Base-by-base conservation (phyloP, 179 eudicot species). In the Corrigiola litoralis region DNA sequence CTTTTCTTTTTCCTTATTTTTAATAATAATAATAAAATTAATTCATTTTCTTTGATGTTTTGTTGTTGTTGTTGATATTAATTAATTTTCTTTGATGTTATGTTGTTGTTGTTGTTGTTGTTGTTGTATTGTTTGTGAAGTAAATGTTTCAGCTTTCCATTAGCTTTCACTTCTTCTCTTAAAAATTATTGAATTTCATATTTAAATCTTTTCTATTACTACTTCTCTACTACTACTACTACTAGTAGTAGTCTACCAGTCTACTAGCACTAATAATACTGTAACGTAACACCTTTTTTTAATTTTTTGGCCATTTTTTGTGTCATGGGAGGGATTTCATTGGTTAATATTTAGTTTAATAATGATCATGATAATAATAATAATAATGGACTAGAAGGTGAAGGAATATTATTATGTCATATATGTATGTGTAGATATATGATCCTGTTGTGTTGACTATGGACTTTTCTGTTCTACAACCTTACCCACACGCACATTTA, bases 1-100 rank as follows among this genome's bases (percentile, higher is more conserved):
- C 8, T 17, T 3, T 4, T 14, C 69, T 67, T 71, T 65, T 73
- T 77, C 73, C 61, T 61, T 57, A 65, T 74, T 61, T 69, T 69
- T 61, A 23, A 23, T 53, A 63, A 44, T 20, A 31, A n/a, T n/a
- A n/a, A n/a, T n/a, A n/a, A n/a, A n/a, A n/a, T n/a, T n/a, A n/a
- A n/a, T n/a, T 67, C 33, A 8, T 49, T 38, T 50, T n/a, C 13
- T 49, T 49, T 32, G 42, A 27, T 69, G 41, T 47, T 46, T 18
- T 21, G 20, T 61, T 50, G 62, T 69, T 41, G 48, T 50, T 60
- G 40, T 52, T 41, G 52, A 17, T 32, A 25, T 44, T 33, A 42
- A 29, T 18, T 25, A 7, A 3, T 29, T 54, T 17, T 31, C 5
- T 53, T 14, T 16, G 0, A 54, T 69, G 41, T 47, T 46, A 23